Conservation (phyloP, 306 rosid genomes). For the Carpinus viminea region DNA sequence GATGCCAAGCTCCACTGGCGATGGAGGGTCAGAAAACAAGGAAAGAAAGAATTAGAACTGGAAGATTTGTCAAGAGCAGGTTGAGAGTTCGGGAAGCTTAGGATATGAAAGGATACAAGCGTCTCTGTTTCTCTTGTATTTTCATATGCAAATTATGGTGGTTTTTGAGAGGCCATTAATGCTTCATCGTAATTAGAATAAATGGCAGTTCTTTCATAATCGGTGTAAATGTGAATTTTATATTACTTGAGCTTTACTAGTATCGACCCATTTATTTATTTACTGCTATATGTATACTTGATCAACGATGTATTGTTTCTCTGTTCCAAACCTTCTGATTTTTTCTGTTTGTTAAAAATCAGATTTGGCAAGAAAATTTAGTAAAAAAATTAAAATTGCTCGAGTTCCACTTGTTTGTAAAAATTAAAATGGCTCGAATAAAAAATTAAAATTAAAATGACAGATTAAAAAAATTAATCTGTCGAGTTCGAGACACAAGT, state of each 20-base stretch:
- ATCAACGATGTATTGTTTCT: background rate
- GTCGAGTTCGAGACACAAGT: too few species aligned
- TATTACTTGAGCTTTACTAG: conserved; percentile 17
- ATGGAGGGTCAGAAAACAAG: conserved; percentile 23
- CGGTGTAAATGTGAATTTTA: conserved; percentile 23
- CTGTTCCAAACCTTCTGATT: background rate
- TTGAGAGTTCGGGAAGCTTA: conserved; percentile 47
- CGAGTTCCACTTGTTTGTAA: too few species aligned
- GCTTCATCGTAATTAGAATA: conserved; percentile 22
- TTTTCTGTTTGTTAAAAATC: too few species aligned
- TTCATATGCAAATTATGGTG: conserved; percentile 26
- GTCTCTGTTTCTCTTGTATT: conserved; percentile 1
- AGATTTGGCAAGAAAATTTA: too few species aligned
- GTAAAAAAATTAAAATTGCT: too few species aligned
- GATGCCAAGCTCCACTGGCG: conserved; percentile 29
- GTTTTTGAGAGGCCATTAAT: conserved; percentile 25
- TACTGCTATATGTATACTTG: background rate
- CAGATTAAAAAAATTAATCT: too few species aligned
- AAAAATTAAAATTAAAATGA: too few species aligned
- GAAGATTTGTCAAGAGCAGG: conserved; percentile 39
- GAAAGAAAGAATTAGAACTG: conserved; percentile 37
- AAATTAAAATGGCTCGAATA: too few species aligned
- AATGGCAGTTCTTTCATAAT: conserved; percentile 25
- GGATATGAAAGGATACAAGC: conserved; percentile 29
- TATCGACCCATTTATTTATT: conserved; percentile 2